A percentile compares a stretch with the other conserved stretches of the same genome.
Conservation (phyloP, 2,329 filamentous ascomycete genomes). For the Plenodomus biglobosus region DNA sequence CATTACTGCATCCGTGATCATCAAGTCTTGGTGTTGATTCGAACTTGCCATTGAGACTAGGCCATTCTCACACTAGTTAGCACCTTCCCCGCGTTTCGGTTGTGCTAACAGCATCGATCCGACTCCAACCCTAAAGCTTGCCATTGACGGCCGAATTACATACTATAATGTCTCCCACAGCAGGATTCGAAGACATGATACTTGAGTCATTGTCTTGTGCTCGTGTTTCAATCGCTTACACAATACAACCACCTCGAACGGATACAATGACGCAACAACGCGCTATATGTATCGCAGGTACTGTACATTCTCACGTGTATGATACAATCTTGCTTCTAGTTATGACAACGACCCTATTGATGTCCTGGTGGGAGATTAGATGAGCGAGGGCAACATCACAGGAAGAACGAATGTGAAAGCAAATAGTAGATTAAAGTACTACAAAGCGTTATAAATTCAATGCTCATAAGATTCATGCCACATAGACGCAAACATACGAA, state of each 20-base stretch:
- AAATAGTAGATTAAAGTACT: conserved; percentile 12
- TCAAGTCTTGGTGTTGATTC: too few species aligned
- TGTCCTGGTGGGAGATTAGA: conserved; percentile 38
- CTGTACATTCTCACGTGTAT: too few species aligned
- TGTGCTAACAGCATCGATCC: conserved; percentile 16
- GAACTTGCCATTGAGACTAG: too few species aligned
- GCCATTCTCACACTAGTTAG: too few species aligned
- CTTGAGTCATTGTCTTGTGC: too few species aligned
- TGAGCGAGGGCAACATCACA: conserved; percentile 39
- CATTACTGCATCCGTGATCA: too few species aligned
- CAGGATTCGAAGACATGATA: too few species aligned
- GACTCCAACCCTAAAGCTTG: conserved; percentile 15
- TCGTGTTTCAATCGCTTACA: too few species aligned
- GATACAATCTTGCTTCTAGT: conserved; percentile 33
- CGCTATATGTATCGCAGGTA: not conserved
- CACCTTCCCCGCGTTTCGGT: conserved; percentile 18
- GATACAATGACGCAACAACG: not conserved
- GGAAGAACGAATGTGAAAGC: conserved; percentile 25
- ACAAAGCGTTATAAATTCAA: too few species aligned
- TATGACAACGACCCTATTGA: conserved; percentile 34
- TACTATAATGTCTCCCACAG: too few species aligned
- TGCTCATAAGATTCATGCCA: conserved; percentile 16
- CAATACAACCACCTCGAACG: too few species aligned
- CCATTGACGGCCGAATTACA: conserved; percentile 13
- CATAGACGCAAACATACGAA: conserved; percentile 53